These are phyloP conservation scores for Hymenoscyphus fraxineus DNA, from an alignment of 2,329 filamentous ascomycete species.

Conservation along the genomic window DNA sequence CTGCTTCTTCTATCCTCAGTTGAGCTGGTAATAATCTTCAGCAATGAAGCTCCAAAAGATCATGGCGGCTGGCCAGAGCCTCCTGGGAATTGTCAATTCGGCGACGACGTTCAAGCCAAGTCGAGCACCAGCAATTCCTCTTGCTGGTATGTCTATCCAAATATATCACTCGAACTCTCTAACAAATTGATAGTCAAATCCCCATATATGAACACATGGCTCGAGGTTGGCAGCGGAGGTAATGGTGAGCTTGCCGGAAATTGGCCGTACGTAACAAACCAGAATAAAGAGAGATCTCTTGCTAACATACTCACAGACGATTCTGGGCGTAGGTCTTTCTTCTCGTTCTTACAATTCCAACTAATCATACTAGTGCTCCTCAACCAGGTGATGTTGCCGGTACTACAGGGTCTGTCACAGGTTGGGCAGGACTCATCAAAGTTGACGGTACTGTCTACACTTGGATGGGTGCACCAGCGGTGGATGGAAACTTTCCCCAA, in stretches of 20 bases:
- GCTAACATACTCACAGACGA: slow-evolving; percentile 24
- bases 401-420: slow-evolving; percentile 51
- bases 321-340: slow-evolving; percentile 30
- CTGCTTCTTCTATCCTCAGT: not conserved
- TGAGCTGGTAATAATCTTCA: not conserved
- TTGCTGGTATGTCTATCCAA: slow-evolving; percentile 47
- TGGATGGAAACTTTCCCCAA: slow-evolving; percentile 39
- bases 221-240: slow-evolving; percentile 58
- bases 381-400: slow-evolving; percentile 26
- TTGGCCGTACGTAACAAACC: slow-evolving; percentile 25
- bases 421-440: slow-evolving; percentile 67
- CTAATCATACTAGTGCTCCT: slow-evolving; percentile 19
- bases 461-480: slow-evolving; percentile 60
- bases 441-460: slow-evolving; percentile 63
- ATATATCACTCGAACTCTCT: not conserved
- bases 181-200: slow-evolving; percentile 47
- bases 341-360: not conserved
- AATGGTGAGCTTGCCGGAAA: slow-evolving; percentile 63
- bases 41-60: not conserved
- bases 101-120: slow-evolving; percentile 59
- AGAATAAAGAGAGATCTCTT: not conserved
- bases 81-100: slow-evolving; percentile 4
- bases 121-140: slow-evolving; percentile 63
- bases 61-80: not conserved
- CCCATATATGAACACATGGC: slow-evolving; percentile 74